Base-by-base conservation (phyloP, 495 filamentous ascomycete genomes). In the Hypoxylon perforatum region DNA sequence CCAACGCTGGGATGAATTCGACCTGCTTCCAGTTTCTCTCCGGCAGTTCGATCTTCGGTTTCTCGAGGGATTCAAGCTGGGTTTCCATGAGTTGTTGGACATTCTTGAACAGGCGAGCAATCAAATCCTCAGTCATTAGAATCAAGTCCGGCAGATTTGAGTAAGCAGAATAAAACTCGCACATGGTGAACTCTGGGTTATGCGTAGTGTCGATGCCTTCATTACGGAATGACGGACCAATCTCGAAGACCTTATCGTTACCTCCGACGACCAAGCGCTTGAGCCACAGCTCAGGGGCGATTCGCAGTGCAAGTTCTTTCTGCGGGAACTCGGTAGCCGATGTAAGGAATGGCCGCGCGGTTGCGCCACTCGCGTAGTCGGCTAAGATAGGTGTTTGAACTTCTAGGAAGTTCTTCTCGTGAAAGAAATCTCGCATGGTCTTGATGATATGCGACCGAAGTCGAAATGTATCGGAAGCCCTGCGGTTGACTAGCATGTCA, bases 161-260 rank as follows among this genome's bases (percentile, higher is more conserved):
- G 68, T 93, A 97, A 11, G 92, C 87, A 51, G 89, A 86, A 76
- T 99, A 99, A 83, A 97, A 97, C 78, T 99, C 95, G 81, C 94
- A 97, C 33, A 90, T 97, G 21, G 91, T 93, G 79, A 97, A 99
- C 75, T 99, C 95, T 5, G 95, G 93, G 71, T 98, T 98, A 77
- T 97, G 95, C 0, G 91, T 96, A 21, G 88, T 85, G 77, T 99
- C 95, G 38, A 97, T 73, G 82, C 92, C 92, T 82, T 99, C 95
- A 78, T 99, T 98, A 42, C 95, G 88, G 77, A 99, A 99, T 25
- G 90, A 90, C 30, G 91, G 88, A 18, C 96, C 95, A 67, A 99
- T 92, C 79, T 99, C 95, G 73, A 95, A 99, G 25, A 99, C 86
- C 54, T 84, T 84, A 63, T 92, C 90, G 67, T 97, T 89, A n/a